These are phyloP conservation scores for Phlyctochytrium arcticum DNA, from an alignment of 192 early-diverging fungal genomes.

Conservation along the genomic window DNA sequence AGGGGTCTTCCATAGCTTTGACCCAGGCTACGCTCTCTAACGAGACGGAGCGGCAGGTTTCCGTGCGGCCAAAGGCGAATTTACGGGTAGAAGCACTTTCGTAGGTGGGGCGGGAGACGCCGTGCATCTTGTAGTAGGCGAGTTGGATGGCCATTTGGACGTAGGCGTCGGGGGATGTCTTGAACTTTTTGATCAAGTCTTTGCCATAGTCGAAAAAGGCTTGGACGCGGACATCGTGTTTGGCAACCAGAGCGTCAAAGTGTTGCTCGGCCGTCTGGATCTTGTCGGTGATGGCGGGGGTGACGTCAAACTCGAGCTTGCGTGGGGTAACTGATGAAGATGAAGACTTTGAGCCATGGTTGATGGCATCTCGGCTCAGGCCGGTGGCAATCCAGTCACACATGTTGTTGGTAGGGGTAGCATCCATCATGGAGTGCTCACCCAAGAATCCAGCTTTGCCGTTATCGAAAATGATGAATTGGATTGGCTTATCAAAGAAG, in stretches of 20 bases:
- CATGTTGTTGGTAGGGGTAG: constrained; percentile 81
- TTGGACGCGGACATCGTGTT: constrained; percentile 79
- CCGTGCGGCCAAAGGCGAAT: constrained; percentile 92
- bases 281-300: constrained; percentile 51
- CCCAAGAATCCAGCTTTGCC: constrained; percentile 93
- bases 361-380: constrained; percentile 63
- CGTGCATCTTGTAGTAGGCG: constrained; percentile 90
- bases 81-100: constrained; percentile 90
- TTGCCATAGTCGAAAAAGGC: constrained; percentile 91
- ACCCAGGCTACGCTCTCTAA: constrained; percentile 79
- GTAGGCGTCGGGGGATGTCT: constrained; percentile 51
- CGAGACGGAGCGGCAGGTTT: constrained; percentile 81
- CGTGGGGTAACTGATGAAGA: constrained; percentile 59
- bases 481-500: constrained; percentile 95
- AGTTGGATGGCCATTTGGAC: constrained; percentile 92
- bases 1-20: constrained; percentile 74
- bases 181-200: constrained; percentile 80
- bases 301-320: constrained; percentile 69
- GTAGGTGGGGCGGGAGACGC: constrained; percentile 76
- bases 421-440: constrained; percentile 88
- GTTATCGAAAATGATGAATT: constrained; percentile 97
- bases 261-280: constrained; percentile 67
- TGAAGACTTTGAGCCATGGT: constrained; percentile 60
- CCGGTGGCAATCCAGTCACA: constrained; percentile 64
- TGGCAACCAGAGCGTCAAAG: constrained; percentile 74